A percentile compares a stretch with the other conserved stretches of the same genome.
Conservation (phyloP, 441 rosid species). For the Adansonia grandidieri region DNA sequence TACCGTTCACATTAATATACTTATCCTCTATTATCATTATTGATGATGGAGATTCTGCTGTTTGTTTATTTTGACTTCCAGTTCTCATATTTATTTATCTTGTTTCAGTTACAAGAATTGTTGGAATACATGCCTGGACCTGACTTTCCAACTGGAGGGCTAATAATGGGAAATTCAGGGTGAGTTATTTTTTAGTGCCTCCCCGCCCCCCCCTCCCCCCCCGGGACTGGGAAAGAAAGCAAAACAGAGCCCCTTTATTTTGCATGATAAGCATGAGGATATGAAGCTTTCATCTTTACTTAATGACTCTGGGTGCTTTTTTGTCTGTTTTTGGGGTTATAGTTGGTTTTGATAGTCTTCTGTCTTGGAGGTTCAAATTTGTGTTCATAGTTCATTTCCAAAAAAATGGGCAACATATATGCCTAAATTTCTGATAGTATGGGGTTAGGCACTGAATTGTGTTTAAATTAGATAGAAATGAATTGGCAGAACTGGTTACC, state of each 20-base stretch:
- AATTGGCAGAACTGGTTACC: not conserved
- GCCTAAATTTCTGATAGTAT: not conserved
- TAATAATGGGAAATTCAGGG: constrained; percentile 96
- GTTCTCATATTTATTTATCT: constrained; percentile 31
- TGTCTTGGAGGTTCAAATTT: not conserved
- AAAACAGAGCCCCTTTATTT: not conserved
- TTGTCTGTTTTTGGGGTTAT: not conserved
- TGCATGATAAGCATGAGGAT: not conserved
- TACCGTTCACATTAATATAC: not conserved
- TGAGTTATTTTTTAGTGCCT: constrained; percentile 36
- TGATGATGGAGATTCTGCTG: not conserved
- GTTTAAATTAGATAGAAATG: not conserved
- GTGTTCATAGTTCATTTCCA: not conserved
- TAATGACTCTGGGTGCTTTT: not conserved
- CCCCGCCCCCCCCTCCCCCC: no score
- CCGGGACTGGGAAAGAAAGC: not conserved
- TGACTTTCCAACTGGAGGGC: constrained; percentile 98
- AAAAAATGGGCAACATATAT: not conserved
- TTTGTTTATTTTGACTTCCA: constrained; percentile 2
- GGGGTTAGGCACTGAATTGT: not conserved
- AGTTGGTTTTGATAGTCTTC: not conserved
- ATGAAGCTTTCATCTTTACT: not conserved
- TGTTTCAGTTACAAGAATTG: constrained; percentile 83
- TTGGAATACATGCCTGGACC: constrained; percentile 99
- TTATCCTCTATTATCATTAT: not conserved